Percentiles rank a stretch among this genome's conserved stretches.
Conservation (phyloP, 2,329 filamentous ascomycete species). For the Colletotrichum aenigma region DNA sequence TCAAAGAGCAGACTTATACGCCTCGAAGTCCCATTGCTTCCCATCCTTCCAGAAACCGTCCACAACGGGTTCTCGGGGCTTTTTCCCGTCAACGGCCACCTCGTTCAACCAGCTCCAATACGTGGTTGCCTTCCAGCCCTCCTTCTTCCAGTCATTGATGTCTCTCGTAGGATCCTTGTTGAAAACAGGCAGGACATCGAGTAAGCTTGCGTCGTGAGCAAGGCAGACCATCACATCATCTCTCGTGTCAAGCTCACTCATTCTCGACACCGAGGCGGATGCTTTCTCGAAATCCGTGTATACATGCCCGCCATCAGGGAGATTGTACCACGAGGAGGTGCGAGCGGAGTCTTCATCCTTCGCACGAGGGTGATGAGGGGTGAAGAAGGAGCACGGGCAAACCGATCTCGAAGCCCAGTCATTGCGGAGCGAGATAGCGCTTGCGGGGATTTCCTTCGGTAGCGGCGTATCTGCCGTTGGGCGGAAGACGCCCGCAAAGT, state of each 20-base stretch:
- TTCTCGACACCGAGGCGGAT: conserved; percentile 1
- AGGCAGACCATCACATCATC: conserved; percentile 16
- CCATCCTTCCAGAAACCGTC: conserved; percentile 15
- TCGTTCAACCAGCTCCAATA: conserved; percentile 19
- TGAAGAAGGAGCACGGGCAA: conserved; percentile 12
- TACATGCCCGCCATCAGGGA: not conserved
- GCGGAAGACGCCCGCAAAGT: conserved; percentile 19
- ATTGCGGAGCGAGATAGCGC: not conserved
- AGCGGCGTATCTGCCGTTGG: not conserved
- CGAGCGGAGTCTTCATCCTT: not conserved
- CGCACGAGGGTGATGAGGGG: not conserved
- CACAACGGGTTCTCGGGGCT: not conserved
- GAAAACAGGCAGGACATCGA: conserved; percentile 11
- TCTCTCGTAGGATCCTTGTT: not conserved
- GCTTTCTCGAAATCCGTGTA: conserved; percentile 8
- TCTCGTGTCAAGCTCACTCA: conserved; percentile 10
- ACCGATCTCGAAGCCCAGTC: not conserved
- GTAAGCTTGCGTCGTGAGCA: conserved; percentile 7
- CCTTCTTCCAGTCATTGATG: conserved; percentile 12
- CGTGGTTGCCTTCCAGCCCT: conserved; percentile 3
- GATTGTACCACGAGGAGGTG: not conserved
- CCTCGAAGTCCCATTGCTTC: conserved; percentile 7
- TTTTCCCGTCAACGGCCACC: not conserved
- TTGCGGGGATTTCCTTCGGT: not conserved
- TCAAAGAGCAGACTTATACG: not conserved